Conservation (phyloP, 2,329 filamentous ascomycete species). For the Aspergillus sp. region DNA sequence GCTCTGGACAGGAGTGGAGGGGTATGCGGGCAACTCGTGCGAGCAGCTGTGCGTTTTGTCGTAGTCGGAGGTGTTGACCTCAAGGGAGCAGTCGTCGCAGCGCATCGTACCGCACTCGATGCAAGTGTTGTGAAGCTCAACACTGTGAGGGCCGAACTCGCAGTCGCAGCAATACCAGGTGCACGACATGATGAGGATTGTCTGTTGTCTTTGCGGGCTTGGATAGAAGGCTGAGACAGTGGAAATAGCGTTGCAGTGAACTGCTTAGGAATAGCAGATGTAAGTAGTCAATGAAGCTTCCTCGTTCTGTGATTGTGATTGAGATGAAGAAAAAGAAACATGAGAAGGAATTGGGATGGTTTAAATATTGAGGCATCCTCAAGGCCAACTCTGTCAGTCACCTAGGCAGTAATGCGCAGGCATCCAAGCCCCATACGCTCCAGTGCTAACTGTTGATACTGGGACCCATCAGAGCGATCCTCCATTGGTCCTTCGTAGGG, state of each 20-base stretch:
- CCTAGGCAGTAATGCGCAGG: background rate
- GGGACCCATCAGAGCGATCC: background rate
- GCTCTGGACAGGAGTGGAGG: slow-evolving; percentile 1
- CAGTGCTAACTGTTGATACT: background rate
- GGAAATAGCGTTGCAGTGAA: background rate
- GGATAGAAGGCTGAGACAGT: background rate
- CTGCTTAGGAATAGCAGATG: background rate
- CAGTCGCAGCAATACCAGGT: slow-evolving; percentile 32
- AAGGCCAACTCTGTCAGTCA: background rate
- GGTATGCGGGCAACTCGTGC: slow-evolving; percentile 13
- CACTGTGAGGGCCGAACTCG: slow-evolving; percentile 25
- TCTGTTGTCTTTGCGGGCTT: background rate
- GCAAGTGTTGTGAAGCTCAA: slow-evolving; percentile 18
- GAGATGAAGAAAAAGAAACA: background rate
- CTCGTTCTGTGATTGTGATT: background rate
- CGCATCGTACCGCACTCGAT: slow-evolving; percentile 17
- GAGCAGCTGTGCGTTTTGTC: slow-evolving; percentile 4
- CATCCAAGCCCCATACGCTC: background rate
- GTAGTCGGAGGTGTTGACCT: slow-evolving; percentile 2
- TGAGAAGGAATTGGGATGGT: background rate
- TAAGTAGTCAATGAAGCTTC: background rate
- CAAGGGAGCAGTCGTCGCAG: slow-evolving; percentile 15
- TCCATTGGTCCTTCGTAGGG: background rate
- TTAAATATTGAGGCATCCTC: background rate
- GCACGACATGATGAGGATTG: slow-evolving; percentile 9